Evolutionary conservation across 2,329 filamentous ascomycete genomes (phyloP), one percentile per base, ranked within the genome.

Genomic region (Phaeoacremonium minimum): DNA sequence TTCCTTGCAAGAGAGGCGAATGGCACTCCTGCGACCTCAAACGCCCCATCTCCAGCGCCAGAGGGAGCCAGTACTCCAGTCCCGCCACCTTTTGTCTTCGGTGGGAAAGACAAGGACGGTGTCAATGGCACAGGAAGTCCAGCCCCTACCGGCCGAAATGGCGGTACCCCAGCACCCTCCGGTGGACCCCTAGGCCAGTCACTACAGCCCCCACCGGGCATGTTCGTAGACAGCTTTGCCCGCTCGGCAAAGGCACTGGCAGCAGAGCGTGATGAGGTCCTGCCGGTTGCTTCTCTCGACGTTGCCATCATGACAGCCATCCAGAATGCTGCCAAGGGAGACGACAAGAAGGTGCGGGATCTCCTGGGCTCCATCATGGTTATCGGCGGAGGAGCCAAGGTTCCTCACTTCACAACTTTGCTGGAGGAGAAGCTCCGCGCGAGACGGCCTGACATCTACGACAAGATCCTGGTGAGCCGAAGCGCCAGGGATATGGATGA

Each of bases 401-500:
- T 85, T 1, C 80, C 85, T 2, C 79, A 87, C 6, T 85, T 98
- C 51, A 83, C 86, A 15, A 75, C 82, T 3, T 87, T 86, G 44
- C 72, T 98, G 3, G 93, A 98, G 63, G 85, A 91, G 53, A 77
- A 80, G 50, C 73, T 97, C 34, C 82, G 87, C 51, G 72, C 75
- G 43, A 71, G 83, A 33, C 63, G 77, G 30, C 77, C 77, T 4
- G 79, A 83, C 46, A 60, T 83, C 30, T 61, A 62, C 15, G 80
- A 83, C 19, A 68, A 71, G 41, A 79, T 83, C 43, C 61, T 81
- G 16, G 78, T 83, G 35, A 80, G 77, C 43, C 69, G 73, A 42
- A 93, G 73, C 73, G 93, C 93, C 0, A 74, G 91, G 51, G 93
- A 98, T 51, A 84, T 98, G 67, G 93, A 98, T 62, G 88, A 93